Percentiles rank a stretch among this genome's conserved stretches.
phyloP scores from a whole-genome alignment of 495 filamentous ascomycete genomes.

The Geoglossum glabrum region DNA sequence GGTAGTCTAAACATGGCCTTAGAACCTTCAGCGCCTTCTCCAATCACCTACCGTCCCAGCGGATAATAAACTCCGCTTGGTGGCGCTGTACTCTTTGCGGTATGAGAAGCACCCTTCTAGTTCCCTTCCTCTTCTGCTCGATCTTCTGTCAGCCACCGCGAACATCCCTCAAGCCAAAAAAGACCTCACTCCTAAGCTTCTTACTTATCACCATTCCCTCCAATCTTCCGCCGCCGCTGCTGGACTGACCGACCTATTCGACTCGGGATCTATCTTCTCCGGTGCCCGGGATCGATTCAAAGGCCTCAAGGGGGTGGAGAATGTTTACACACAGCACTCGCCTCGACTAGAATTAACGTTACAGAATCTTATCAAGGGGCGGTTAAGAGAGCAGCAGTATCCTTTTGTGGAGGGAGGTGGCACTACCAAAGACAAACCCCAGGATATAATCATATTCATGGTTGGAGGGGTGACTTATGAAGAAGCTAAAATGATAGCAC shows the following conservation, averaged over 20 bases:
- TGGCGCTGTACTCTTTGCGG: constrained; percentile 80
- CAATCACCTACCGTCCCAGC: constrained; percentile 49
- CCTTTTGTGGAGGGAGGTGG: constrained; percentile 80
- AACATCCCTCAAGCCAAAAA: constrained; percentile 51
- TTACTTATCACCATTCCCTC: constrained; percentile 66
- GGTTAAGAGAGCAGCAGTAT: constrained; percentile 63
- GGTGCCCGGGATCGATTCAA: constrained; percentile 79
- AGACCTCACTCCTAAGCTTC: constrained; percentile 53
- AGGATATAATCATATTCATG: constrained; percentile 89
- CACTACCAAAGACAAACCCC: constrained; percentile 76
- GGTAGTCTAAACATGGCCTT: not conserved
- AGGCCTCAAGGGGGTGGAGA: constrained; percentile 90
- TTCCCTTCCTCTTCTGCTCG: constrained; percentile 59
- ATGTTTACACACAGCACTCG: constrained; percentile 96
- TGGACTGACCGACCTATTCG: constrained; percentile 77
- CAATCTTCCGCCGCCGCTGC: constrained; percentile 43
- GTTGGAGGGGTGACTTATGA: constrained; percentile 87
- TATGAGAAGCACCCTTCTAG: constrained; percentile 73
- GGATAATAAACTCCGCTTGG: constrained; percentile 66
- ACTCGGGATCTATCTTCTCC: constrained; percentile 77
- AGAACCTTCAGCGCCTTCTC: constrained; percentile 75
- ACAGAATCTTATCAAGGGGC: constrained; percentile 80
- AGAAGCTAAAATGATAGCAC: constrained; percentile 82
- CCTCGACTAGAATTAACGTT: constrained; percentile 71
- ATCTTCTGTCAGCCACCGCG: constrained; percentile 61